Evolutionary conservation across 2,329 filamentous ascomycete genomes (phyloP).

Genomic region (Neodidymelliopsis sp.): DNA sequence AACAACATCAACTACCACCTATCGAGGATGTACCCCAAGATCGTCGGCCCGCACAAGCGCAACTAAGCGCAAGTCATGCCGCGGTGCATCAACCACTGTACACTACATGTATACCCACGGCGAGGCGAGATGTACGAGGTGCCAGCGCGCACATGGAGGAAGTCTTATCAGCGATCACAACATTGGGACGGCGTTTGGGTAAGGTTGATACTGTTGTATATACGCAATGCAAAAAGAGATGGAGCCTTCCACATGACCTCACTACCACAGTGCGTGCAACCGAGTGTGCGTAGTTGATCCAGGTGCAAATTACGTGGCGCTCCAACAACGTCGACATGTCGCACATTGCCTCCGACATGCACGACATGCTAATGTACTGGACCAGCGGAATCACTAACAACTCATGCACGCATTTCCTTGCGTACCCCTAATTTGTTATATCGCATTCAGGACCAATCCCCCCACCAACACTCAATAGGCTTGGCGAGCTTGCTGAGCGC

Average conservation of each 20-base stretch:
- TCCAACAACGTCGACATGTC: no score
- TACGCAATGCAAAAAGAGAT: constrained; percentile 17
- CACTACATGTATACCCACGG: constrained; percentile 34
- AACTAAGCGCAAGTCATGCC: constrained; percentile 52
- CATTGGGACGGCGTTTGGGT: constrained; percentile 29
- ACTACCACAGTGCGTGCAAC: no score
- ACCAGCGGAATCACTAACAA: not conserved
- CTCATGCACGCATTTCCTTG: not conserved
- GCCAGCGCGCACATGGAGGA: constrained; percentile 25
- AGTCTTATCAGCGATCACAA: constrained; percentile 26
- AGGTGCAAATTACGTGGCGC: no score
- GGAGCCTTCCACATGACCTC: no score
- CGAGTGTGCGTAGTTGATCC: no score
- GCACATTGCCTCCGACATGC: constrained; percentile 6
- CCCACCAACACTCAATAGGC: constrained; percentile 3
- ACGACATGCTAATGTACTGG: constrained; percentile 2
- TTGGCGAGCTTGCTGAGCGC: constrained; percentile 1
- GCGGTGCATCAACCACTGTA: constrained; percentile 27
- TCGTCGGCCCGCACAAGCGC: constrained; percentile 75
- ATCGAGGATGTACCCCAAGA: constrained; percentile 74
- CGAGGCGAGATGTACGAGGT: constrained; percentile 17
- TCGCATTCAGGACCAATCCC: not conserved
- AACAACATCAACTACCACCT: constrained; percentile 94
- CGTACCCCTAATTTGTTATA: not conserved
- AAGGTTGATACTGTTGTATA: constrained; percentile 22